A percentile compares a stretch with the other conserved stretches of the same genome.
phyloP scores from a whole-genome alignment of 2,329 filamentous ascomycete species.

The Stagonosporopsis vannaccii region DNA sequence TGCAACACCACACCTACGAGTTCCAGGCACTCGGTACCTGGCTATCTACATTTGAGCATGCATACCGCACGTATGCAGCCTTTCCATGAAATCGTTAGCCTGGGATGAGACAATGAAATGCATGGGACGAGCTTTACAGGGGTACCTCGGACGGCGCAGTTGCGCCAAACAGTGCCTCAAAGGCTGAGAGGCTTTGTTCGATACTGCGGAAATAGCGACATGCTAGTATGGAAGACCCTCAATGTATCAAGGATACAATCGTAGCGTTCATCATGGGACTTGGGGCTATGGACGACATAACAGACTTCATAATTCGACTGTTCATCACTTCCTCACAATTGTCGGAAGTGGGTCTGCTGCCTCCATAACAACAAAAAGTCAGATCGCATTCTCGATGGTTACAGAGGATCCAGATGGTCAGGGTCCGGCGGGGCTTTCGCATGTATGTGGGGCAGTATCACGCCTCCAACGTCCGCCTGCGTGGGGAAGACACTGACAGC shows the following conservation, averaged over 20 bases:
- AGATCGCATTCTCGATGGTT: not conserved
- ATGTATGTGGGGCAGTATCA: not conserved
- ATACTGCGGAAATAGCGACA: conserved; percentile 11
- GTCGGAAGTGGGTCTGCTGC: not conserved
- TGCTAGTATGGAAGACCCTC: not conserved
- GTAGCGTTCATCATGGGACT: not conserved
- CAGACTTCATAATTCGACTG: not conserved
- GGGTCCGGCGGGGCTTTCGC: not conserved
- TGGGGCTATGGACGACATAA: not conserved
- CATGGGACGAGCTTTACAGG: conserved; percentile 24
- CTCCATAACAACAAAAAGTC: conserved; percentile 1
- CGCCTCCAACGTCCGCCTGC: conserved; percentile 7
- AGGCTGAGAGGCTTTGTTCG: conserved; percentile 22
- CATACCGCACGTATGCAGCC: conserved; percentile 23
- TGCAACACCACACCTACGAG: conserved; percentile 7
- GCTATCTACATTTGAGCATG: conserved; percentile 19
- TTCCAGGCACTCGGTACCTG: conserved; percentile 28
- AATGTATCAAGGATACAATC: not conserved
- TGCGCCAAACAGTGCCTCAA: conserved; percentile 2
- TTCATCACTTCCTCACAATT: not conserved
- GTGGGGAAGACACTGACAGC: conserved; percentile 7
- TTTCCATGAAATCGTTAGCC: conserved; percentile 16
- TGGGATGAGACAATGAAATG: conserved; percentile 26
- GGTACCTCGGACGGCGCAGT: conserved; percentile 24
- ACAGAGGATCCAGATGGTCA: not conserved